Percentiles rank a stretch among this genome's conserved stretches.
Conservation (phyloP, 2,329 filamentous ascomycete genomes). For the Thelonectria rubi region DNA sequence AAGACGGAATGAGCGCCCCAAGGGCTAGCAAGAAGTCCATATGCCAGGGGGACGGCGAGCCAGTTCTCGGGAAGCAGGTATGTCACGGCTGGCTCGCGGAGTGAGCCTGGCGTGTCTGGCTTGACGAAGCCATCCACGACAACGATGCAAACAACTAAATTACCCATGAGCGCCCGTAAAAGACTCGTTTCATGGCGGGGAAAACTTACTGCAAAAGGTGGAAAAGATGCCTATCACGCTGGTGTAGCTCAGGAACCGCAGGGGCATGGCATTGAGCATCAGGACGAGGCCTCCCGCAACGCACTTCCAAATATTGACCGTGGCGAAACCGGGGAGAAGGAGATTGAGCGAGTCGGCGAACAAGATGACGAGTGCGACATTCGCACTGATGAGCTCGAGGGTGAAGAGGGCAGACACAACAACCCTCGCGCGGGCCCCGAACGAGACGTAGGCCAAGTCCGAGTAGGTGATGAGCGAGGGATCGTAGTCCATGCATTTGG, state of each 20-base stretch:
- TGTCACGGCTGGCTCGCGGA: constrained; percentile 81
- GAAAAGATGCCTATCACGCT: constrained; percentile 93
- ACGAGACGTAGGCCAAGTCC: constrained; percentile 90
- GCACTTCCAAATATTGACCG: constrained; percentile 81
- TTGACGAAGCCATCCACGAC: constrained; percentile 89
- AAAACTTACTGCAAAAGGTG: constrained; percentile 83
- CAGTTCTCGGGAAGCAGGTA: constrained; percentile 87
- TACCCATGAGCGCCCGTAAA: constrained; percentile 7
- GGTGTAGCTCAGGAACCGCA: constrained; percentile 86
- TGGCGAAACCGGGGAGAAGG: constrained; percentile 74
- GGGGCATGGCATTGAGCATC: constrained; percentile 83
- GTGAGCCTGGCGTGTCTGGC: constrained; percentile 78
- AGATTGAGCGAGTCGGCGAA: constrained; percentile 90
- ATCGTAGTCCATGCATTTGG: constrained; percentile 89
- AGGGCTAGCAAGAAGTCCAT: constrained; percentile 86
- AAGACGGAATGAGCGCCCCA: constrained; percentile 76
- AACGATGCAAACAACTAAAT: constrained; percentile 80
- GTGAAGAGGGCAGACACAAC: constrained; percentile 88
- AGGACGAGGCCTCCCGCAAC: constrained; percentile 81
- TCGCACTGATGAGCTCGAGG: constrained; percentile 85
- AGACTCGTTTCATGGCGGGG: background rate
- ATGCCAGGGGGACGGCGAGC: constrained; percentile 85
- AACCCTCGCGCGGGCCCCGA: constrained; percentile 82
- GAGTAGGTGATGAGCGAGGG: constrained; percentile 90
- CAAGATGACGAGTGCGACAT: constrained; percentile 89